Evolutionary conservation across 495 filamentous ascomycete species (phyloP).

Genomic region (Aspergillus cavernicola): DNA sequence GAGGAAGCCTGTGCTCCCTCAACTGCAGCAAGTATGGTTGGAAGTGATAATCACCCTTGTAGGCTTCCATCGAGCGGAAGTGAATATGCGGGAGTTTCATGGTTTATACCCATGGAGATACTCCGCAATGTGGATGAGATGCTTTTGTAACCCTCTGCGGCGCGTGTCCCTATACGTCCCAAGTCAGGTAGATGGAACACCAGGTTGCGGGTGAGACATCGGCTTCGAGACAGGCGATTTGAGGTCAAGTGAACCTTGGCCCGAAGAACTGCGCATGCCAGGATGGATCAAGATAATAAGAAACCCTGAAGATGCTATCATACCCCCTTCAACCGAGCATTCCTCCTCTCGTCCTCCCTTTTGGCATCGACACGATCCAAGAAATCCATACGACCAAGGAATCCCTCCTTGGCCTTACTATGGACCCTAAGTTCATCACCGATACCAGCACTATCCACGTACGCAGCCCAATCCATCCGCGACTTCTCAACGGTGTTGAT

Average conservation of each 20-base stretch:
- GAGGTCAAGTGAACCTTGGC: too few species aligned
- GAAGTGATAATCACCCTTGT: not conserved
- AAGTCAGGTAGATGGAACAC: too few species aligned
- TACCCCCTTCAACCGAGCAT: constrained; percentile 54
- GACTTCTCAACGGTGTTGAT: constrained; percentile 97
- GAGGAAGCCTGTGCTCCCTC: not conserved
- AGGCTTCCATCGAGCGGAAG: not conserved
- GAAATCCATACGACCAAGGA: constrained; percentile 82
- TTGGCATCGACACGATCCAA: constrained; percentile 74
- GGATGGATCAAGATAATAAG: too few species aligned
- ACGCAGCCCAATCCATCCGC: constrained; percentile 89
- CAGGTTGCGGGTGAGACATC: too few species aligned
- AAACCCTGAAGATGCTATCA: too few species aligned
- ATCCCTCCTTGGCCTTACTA: constrained; percentile 80
- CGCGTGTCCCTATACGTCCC: too few species aligned
- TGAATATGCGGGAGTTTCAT: not conserved
- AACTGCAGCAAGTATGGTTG: not conserved
- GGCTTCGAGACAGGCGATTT: too few species aligned
- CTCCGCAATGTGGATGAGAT: not conserved
- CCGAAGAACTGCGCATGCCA: too few species aligned
- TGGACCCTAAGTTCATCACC: constrained; percentile 83
- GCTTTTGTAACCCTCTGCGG: not conserved
- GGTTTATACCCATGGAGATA: not conserved
- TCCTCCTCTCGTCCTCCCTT: constrained; percentile 70
- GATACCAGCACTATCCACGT: constrained; percentile 88